These are phyloP conservation scores for Tolypocladium ovalisporum DNA, from an alignment of 2,329 filamentous ascomycete genomes.

Conservation along the genomic window DNA sequence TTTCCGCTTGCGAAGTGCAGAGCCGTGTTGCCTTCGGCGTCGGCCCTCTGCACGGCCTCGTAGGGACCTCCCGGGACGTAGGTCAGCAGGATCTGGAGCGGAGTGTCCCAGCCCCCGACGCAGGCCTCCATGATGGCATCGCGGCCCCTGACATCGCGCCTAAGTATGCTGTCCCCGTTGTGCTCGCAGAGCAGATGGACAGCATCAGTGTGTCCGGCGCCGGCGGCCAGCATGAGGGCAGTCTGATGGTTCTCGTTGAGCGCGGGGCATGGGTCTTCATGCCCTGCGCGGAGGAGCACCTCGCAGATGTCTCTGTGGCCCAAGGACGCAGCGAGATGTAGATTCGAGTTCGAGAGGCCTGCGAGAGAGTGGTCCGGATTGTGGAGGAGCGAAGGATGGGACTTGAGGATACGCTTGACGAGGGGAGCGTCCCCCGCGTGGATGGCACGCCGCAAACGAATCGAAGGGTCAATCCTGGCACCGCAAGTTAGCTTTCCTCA, in stretches of 20 bases:
- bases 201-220: constrained; percentile 58
- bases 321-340: constrained; percentile 69
- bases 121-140: constrained; percentile 63
- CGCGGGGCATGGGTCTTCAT: constrained; percentile 62
- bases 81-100: constrained; percentile 53
- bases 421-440: constrained; percentile 61
- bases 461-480: constrained; percentile 62
- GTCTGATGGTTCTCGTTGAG: constrained; percentile 74
- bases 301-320: constrained; percentile 60
- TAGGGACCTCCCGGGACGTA: constrained; percentile 44
- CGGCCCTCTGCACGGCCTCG: constrained; percentile 44
- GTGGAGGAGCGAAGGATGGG: constrained; percentile 59
- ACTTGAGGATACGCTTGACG: constrained; percentile 64
- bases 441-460: constrained; percentile 74
- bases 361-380: constrained; percentile 64
- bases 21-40: constrained; percentile 72
- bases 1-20: constrained; percentile 78
- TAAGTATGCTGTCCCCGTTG: constrained; percentile 52
- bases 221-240: constrained; percentile 68
- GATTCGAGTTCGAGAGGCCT: constrained; percentile 68
- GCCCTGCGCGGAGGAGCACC: constrained; percentile 60
- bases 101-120: constrained; percentile 49
- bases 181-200: constrained; percentile 59
- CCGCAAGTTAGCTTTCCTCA: not conserved
- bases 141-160: constrained; percentile 55